phyloP scores from a whole-genome alignment of 1,139 yeast species.

The Yamadazyma triangularis region DNA sequence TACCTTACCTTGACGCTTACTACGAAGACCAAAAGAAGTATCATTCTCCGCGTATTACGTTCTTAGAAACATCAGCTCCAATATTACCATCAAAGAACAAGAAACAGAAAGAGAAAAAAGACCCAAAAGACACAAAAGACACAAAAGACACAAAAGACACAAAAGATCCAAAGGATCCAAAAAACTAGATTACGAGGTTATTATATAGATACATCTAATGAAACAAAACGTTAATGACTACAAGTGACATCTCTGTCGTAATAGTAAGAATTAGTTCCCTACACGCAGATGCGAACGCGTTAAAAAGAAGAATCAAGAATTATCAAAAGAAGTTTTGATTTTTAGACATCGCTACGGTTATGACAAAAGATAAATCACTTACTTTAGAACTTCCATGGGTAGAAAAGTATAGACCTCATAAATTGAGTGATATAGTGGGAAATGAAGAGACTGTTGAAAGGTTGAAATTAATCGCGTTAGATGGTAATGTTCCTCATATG shows the following conservation, averaged over 20 bases:
- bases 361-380: slow-evolving; percentile 12
- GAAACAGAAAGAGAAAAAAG: slow-evolving; percentile 1
- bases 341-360: too few species aligned
- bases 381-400: slow-evolving; percentile 64
- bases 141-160: too few species aligned
- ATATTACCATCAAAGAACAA: slow-evolving; percentile 20
- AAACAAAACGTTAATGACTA: too few species aligned
- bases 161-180: not conserved
- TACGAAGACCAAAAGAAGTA: too few species aligned
- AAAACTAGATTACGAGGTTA: too few species aligned
- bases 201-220: too few species aligned
- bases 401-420: slow-evolving; percentile 86
- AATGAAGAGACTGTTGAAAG: slow-evolving; percentile 87
- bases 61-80: slow-evolving; percentile 40
- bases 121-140: too few species aligned
- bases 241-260: too few species aligned
- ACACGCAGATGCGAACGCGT: too few species aligned
- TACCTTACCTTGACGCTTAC: slow-evolving; percentile 52
- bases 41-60: slow-evolving; percentile 36
- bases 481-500: slow-evolving; percentile 97
- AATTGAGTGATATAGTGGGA: slow-evolving; percentile 83
- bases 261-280: slow-evolving; percentile 1
- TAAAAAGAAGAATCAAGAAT: too few species aligned
- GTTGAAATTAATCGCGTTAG: slow-evolving; percentile 75
- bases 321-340: too few species aligned